Evolutionary conservation across 2,329 filamentous ascomycete genomes (phyloP).

Genomic region (Fusarium drepaniforme): DNA sequence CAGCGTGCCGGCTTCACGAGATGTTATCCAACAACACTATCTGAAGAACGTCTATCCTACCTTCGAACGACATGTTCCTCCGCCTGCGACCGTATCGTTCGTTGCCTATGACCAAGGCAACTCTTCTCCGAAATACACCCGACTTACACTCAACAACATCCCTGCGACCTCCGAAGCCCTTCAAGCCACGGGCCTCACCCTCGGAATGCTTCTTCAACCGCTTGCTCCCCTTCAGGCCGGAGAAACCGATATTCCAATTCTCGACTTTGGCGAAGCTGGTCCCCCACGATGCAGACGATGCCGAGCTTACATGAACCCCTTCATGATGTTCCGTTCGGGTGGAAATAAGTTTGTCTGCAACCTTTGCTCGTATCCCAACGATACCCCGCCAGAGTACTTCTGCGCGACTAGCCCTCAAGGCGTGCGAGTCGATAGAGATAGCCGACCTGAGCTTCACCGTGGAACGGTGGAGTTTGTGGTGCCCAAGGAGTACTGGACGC

Average conservation of each 20-base stretch:
- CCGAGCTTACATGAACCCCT: conserved; percentile 97
- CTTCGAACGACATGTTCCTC: conserved; percentile 93
- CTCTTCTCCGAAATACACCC: conserved; percentile 92
- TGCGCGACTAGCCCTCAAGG: conserved; percentile 90
- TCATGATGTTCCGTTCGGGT: conserved; percentile 96
- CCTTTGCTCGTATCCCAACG: conserved; percentile 97
- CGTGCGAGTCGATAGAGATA: conserved; percentile 86
- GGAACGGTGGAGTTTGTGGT: conserved; percentile 97
- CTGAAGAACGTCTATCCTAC: conserved; percentile 92
- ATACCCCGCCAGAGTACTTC: conserved; percentile 93
- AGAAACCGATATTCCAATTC: conserved; percentile 87
- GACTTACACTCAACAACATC: conserved; percentile 94
- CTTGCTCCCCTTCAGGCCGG: conserved; percentile 85
- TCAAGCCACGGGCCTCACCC: conserved; percentile 82
- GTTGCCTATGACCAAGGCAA: conserved; percentile 97
- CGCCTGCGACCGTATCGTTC: conserved; percentile 88
- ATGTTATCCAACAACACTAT: conserved; percentile 85
- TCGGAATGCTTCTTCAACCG: conserved; percentile 91
- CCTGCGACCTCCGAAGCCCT: conserved; percentile 86
- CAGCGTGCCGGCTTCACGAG: conserved; percentile 87
- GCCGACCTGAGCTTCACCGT: conserved; percentile 88
- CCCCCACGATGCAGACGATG: conserved; percentile 94
- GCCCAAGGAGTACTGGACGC: conserved; percentile 98
- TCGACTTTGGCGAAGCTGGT: conserved; percentile 93
- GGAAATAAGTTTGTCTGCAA: conserved; percentile 99